A percentile compares a stretch with the other conserved stretches of the same genome.
These are phyloP conservation scores for Vigna angularis DNA, from an alignment of 306 rosid genomes.

Conservation along the genomic window DNA sequence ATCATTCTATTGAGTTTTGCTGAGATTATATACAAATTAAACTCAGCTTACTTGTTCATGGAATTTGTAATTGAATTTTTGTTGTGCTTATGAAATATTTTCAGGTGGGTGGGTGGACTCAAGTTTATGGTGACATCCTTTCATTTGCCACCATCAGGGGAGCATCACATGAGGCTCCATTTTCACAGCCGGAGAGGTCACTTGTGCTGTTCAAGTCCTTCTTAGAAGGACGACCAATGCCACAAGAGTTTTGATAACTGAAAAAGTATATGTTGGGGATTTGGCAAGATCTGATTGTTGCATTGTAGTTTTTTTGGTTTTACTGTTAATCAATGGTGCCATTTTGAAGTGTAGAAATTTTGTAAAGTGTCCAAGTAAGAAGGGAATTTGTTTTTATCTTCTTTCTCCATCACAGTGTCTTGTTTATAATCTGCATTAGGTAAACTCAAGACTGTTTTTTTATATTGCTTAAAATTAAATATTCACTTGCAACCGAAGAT, in stretches of 20 bases:
- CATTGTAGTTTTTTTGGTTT: conserved; percentile 30
- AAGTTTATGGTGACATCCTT: conserved; percentile 83
- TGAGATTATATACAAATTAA: neutral
- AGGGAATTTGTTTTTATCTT: neutral
- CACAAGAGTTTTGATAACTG: conserved; percentile 61
- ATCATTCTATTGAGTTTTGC: conserved; percentile 9
- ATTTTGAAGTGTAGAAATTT: conserved; percentile 33
- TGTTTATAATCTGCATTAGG: conserved; percentile 4
- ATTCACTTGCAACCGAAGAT: too few species aligned
- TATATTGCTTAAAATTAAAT: too few species aligned
- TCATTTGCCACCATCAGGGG: conserved; percentile 95
- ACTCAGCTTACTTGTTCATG: neutral
- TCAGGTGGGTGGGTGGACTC: conserved; percentile 99
- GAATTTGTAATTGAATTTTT: neutral
- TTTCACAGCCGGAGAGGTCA: conserved; percentile 96
- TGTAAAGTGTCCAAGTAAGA: conserved; percentile 36
- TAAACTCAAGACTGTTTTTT: too few species aligned
- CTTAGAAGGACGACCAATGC: conserved; percentile 71
- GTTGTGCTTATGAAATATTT: neutral
- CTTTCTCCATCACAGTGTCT: neutral
- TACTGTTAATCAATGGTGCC: conserved; percentile 6
- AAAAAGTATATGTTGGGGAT: neutral
- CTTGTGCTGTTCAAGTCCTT: conserved; percentile 85
- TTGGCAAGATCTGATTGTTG: conserved; percentile 26
- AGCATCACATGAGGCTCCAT: conserved; percentile 98